Percentiles rank a stretch among this genome's conserved stretches.
phyloP scores from a whole-genome alignment of 129 eudicot genomes.

The Lonicera japonica region DNA sequence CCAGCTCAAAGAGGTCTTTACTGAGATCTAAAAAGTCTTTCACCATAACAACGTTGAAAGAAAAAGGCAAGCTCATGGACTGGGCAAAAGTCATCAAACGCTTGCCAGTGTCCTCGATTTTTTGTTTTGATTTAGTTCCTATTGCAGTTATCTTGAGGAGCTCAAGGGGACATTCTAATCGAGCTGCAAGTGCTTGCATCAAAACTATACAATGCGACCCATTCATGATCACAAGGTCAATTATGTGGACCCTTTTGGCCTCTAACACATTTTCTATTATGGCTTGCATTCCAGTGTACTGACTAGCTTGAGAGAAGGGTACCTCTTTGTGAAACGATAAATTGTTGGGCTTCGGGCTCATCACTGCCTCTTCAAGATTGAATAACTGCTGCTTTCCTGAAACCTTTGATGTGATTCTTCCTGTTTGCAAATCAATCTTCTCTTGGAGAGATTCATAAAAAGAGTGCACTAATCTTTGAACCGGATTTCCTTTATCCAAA shows the following conservation, averaged over 20 bases:
- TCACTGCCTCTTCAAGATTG: slow-evolving; percentile 11
- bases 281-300: slow-evolving; percentile 14
- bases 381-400: not conserved
- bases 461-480: slow-evolving; percentile 13
- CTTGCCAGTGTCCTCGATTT: slow-evolving; percentile 15
- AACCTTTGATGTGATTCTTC: slow-evolving; percentile 1
- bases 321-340: slow-evolving; percentile 9
- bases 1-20: slow-evolving; percentile 1
- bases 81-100: slow-evolving; percentile 11
- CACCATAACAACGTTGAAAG: slow-evolving; percentile 15
- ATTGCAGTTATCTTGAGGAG: slow-evolving; percentile 23
- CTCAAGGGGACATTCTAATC: slow-evolving; percentile 7
- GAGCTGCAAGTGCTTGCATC: slow-evolving; percentile 29
- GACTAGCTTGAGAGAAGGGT: slow-evolving; percentile 14
- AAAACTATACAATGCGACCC: slow-evolving; percentile 22
- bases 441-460: slow-evolving; percentile 21
- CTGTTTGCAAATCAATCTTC: slow-evolving; percentile 15
- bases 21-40: slow-evolving; percentile 10
- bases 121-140: not conserved
- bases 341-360: slow-evolving; percentile 3
- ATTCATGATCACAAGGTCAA: slow-evolving; percentile 19
- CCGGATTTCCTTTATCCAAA: slow-evolving; percentile 15
- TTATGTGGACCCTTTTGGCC: slow-evolving; percentile 18
- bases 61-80: slow-evolving; percentile 19
- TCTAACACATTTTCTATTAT: slow-evolving; percentile 12